Evolutionary conservation across 108 stramenopile genomes (phyloP).

Genomic region (Stephanodiscus minutulus): DNA sequence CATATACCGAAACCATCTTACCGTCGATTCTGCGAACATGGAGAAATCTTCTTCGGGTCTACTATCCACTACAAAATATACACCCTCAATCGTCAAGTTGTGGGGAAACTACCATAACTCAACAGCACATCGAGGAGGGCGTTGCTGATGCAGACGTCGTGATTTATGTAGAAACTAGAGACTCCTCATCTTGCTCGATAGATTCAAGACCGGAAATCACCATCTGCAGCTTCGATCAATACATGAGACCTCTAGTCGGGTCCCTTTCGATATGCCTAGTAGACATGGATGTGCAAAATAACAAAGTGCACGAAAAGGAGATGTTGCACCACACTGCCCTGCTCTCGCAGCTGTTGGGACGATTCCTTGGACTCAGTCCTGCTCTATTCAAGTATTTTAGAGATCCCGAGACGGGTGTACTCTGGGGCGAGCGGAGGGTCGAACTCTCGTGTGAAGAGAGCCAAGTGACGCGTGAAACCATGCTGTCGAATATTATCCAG

Average conservation of each 20-base stretch:
- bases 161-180: slow-evolving; percentile 30
- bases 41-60: slow-evolving; percentile 25
- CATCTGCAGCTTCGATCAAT: slow-evolving; percentile 45
- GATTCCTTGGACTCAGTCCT: slow-evolving; percentile 44
- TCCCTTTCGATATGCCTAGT: slow-evolving; percentile 38
- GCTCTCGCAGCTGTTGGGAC: slow-evolving; percentile 23
- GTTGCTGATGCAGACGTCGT: slow-evolving; percentile 39
- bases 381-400: slow-evolving; percentile 47
- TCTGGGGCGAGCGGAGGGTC: slow-evolving; percentile 36
- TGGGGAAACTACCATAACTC: slow-evolving; percentile 18
- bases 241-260: slow-evolving; percentile 40
- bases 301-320: slow-evolving; percentile 29
- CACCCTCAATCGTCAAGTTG: slow-evolving; percentile 22
- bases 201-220: slow-evolving; percentile 26
- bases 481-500: slow-evolving; percentile 39
- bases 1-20: slow-evolving; percentile 29
- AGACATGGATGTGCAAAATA: slow-evolving; percentile 25
- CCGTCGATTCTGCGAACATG: slow-evolving; percentile 31
- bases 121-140: slow-evolving; percentile 30
- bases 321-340: slow-evolving; percentile 27
- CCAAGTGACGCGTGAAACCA: slow-evolving; percentile 8
- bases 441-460: slow-evolving; percentile 25
- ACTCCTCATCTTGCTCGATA: slow-evolving; percentile 16
- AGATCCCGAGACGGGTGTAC: slow-evolving; percentile 26
- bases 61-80: slow-evolving; percentile 16